A percentile compares a stretch with the other conserved stretches of the same genome.
Conservation (phyloP, 2,329 filamentous ascomycete genomes). For the Neofusicoccum sp. region DNA sequence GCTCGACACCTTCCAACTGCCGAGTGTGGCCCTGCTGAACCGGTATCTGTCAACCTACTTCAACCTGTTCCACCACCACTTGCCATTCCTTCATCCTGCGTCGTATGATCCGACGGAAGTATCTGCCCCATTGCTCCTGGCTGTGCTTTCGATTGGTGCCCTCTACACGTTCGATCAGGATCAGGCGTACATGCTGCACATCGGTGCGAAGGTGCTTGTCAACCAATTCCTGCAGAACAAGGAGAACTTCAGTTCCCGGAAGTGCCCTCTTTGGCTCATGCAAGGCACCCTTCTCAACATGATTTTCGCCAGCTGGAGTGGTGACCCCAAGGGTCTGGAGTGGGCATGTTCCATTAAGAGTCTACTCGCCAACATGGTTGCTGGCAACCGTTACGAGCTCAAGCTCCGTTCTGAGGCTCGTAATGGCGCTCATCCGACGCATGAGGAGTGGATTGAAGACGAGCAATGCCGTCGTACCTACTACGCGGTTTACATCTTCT, state of each 20-base stretch:
- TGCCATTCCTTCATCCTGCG: constrained; percentile 90
- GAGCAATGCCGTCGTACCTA: constrained; percentile 96
- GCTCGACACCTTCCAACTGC: constrained; percentile 85
- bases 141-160: constrained; percentile 91
- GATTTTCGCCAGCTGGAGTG: constrained; percentile 99
- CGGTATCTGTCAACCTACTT: constrained; percentile 95
- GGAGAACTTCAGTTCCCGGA: constrained; percentile 96
- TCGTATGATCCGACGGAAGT: constrained; percentile 81
- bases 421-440: constrained; percentile 69
- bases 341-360: constrained; percentile 99
- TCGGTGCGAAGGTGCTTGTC: constrained; percentile 94
- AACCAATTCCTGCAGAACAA: constrained; percentile 98
- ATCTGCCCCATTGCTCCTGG: constrained; percentile 79
- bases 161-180: constrained; percentile 97
- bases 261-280: constrained; percentile 98
- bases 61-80: constrained; percentile 91
- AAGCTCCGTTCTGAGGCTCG: constrained; percentile 90
- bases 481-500: constrained; percentile 99
- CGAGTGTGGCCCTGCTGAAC: constrained; percentile 77
- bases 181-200: constrained; percentile 94
- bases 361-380: constrained; percentile 96
- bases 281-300: constrained; percentile 96
- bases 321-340: constrained; percentile 93
- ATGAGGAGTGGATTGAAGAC: constrained; percentile 92
- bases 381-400: constrained; percentile 92